These are phyloP conservation scores for Chalciporus chontae DNA, from an alignment of 768 basidiomycete species.

Conservation along the genomic window DNA sequence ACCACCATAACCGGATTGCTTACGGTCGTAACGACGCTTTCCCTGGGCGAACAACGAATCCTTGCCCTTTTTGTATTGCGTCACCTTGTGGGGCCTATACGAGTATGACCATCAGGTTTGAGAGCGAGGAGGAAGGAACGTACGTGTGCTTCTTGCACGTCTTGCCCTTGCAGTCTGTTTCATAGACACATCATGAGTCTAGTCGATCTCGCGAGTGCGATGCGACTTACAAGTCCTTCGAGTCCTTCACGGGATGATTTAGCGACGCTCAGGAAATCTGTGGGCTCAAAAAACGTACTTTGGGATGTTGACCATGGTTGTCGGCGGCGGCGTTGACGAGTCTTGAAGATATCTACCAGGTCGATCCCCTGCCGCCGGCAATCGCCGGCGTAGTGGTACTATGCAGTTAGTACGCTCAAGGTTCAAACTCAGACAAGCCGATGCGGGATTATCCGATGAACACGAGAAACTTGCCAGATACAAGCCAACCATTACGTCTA, in stretches of 20 bases:
- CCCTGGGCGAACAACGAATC: constrained; percentile 97
- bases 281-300: constrained; percentile 56
- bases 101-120: not conserved
- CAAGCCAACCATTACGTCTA: too few relatives aligned
- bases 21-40: constrained; percentile 99
- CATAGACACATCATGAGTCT: constrained; percentile 6
- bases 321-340: constrained; percentile 16
- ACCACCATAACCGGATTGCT: constrained; percentile 98
- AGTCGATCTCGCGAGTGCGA: not conserved
- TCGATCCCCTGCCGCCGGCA: constrained; percentile 17
- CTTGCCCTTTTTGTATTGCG: constrained; percentile 99
- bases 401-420: constrained; percentile 17
- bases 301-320: constrained; percentile 88
- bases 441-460: not conserved
- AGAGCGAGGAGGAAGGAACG: constrained; percentile 26
- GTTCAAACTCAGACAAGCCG: constrained; percentile 19
- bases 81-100: constrained; percentile 97
- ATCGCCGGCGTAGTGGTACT: constrained; percentile 26
- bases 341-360: constrained; percentile 10
- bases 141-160: constrained; percentile 97
- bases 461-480: not conserved
- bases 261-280: constrained; percentile 3
- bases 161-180: constrained; percentile 90
- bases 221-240: constrained; percentile 86
- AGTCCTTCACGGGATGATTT: constrained; percentile 52